Percentiles rank a stretch among this genome's conserved stretches.
phyloP scores from a whole-genome alignment of 1,284 basidiomycete genomes.

The Ceratobasidium sp. region DNA sequence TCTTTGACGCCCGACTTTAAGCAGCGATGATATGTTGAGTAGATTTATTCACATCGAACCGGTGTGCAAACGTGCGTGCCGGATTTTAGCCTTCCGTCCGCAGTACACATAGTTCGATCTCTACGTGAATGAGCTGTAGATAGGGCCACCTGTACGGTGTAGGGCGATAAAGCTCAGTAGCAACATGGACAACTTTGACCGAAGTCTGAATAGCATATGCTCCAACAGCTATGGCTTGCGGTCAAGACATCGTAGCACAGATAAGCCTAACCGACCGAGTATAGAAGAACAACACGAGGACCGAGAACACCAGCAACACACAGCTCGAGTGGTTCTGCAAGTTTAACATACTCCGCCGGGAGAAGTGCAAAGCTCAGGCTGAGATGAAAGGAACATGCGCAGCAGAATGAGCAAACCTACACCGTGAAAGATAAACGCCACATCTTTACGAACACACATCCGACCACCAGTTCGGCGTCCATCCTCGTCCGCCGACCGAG shows the following conservation, averaged over 20 bases:
- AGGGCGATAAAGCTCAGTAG: background rate
- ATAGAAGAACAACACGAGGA: conserved; percentile 1
- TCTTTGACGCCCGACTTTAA: no score
- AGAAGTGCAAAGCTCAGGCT: background rate
- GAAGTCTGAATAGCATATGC: conserved; percentile 27
- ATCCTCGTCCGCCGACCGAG: background rate
- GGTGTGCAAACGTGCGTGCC: background rate
- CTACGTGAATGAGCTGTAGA: no score
- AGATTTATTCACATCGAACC: background rate
- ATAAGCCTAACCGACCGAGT: background rate
- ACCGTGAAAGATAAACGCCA: background rate
- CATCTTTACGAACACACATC: background rate
- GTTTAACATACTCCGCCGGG: no score
- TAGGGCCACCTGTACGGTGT: no score
- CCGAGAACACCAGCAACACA: conserved; percentile 1
- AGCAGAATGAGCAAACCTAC: background rate
- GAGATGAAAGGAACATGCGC: background rate
- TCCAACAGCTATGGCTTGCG: background rate
- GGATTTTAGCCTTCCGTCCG: background rate
- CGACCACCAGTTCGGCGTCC: background rate
- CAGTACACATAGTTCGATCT: background rate
- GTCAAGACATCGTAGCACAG: background rate
- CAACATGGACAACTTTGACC: background rate
- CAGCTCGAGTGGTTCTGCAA: no score
- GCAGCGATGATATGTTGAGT: no score